phyloP scores from a whole-genome alignment of 2,329 filamentous ascomycete species.

The Rhinocladiella mackenziei region DNA sequence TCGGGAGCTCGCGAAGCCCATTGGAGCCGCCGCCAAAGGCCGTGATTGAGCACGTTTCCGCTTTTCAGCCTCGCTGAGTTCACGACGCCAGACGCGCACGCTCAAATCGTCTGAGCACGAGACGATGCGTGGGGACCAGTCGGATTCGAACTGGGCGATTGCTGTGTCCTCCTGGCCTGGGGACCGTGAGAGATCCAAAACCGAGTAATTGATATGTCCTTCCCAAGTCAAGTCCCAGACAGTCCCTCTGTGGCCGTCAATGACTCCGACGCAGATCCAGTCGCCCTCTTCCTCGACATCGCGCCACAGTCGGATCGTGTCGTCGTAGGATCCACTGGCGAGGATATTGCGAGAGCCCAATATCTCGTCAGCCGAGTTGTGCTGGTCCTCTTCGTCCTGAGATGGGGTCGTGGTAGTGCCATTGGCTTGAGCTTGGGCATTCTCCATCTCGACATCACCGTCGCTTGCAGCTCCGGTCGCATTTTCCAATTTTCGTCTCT shows the following conservation, averaged over 20 bases:
- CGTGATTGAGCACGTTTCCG: slow-evolving; percentile 28
- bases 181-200: slow-evolving; percentile 8
- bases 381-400: slow-evolving; percentile 1
- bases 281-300: slow-evolving; percentile 72
- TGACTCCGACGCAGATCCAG: slow-evolving; percentile 81
- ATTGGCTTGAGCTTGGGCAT: slow-evolving; percentile 3
- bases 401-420: background rate
- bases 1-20: slow-evolving; percentile 21
- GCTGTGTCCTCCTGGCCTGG: slow-evolving; percentile 5
- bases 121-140: slow-evolving; percentile 55
- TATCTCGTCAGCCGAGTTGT: slow-evolving; percentile 17
- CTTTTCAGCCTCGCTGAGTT: slow-evolving; percentile 51
- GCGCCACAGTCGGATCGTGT: slow-evolving; percentile 81
- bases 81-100: slow-evolving; percentile 72
- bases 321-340: slow-evolving; percentile 89
- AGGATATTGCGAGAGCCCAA: slow-evolving; percentile 57
- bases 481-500: slow-evolving; percentile 15
- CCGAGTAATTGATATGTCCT: slow-evolving; percentile 22
- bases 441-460: slow-evolving; percentile 20
- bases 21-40: slow-evolving; percentile 6
- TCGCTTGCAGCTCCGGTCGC: background rate
- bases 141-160: slow-evolving; percentile 33
- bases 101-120: slow-evolving; percentile 83
- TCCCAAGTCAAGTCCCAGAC: slow-evolving; percentile 83
- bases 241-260: slow-evolving; percentile 77